These are phyloP conservation scores for Arthrobotrys entomopaga DNA, from an alignment of 2,329 filamentous ascomycete genomes.

Conservation along the genomic window DNA sequence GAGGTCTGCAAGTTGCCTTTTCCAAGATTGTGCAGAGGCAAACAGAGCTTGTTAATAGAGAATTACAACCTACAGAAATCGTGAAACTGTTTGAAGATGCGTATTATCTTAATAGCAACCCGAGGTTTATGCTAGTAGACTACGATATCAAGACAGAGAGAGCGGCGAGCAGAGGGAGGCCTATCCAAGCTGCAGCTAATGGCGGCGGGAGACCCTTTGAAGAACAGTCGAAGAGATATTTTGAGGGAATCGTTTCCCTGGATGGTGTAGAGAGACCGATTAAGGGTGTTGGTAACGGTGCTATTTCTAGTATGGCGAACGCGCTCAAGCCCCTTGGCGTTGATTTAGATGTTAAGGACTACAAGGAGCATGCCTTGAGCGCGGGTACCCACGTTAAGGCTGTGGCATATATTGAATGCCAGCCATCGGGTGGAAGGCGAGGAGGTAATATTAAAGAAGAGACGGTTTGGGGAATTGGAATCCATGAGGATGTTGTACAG, in stretches of 20 bases:
- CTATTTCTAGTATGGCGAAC: constrained; percentile 86
- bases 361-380: constrained; percentile 95
- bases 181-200: constrained; percentile 67
- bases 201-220: constrained; percentile 63
- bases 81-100: constrained; percentile 85
- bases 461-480: constrained; percentile 88
- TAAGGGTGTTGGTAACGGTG: constrained; percentile 84
- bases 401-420: constrained; percentile 92
- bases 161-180: constrained; percentile 69
- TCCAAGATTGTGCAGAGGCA: constrained; percentile 83
- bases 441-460: constrained; percentile 68
- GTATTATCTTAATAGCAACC: constrained; percentile 81
- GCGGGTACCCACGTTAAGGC: constrained; percentile 84
- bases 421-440: constrained; percentile 27
- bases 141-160: constrained; percentile 91
- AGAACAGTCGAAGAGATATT: constrained; percentile 77
- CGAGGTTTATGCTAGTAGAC: constrained; percentile 83
- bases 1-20: constrained; percentile 91
- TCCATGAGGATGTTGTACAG: constrained; percentile 92
- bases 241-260: constrained; percentile 75
- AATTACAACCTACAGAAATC: constrained; percentile 85
- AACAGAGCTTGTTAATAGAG: constrained; percentile 82
- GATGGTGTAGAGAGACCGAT: constrained; percentile 83
- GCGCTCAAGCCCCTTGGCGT: constrained; percentile 82
- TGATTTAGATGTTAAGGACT: constrained; percentile 89